Percentiles rank a stretch among this genome's conserved stretches.
Evolutionary conservation across 148 eudicot genomes (phyloP).

Genomic region (Rhododendron kiyosumense): DNA sequence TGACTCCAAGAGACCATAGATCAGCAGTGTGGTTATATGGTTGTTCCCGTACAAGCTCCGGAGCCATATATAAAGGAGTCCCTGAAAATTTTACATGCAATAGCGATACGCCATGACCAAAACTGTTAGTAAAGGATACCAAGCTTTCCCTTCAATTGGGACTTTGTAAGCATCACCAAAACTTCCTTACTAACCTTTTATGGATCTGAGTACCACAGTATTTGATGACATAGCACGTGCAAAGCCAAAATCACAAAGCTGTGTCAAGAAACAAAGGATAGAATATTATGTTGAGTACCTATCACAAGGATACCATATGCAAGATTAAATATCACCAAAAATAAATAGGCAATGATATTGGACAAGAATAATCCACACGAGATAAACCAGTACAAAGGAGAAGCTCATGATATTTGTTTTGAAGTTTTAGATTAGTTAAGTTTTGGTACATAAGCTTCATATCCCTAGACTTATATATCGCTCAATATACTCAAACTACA

Average conservation of each 20-base stretch:
- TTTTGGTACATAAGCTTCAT: background rate
- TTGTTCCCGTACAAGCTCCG: conserved; percentile 97
- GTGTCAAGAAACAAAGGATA: conserved; percentile 18
- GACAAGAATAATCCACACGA: background rate
- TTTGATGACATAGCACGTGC: conserved; percentile 99
- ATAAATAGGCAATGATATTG: background rate
- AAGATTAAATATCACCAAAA: background rate
- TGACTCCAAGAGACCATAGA: conserved; percentile 98
- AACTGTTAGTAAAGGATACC: background rate
- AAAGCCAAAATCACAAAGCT: conserved; percentile 99
- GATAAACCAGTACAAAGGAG: background rate
- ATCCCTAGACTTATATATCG: background rate
- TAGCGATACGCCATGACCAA: background rate
- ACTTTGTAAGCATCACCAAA: background rate
- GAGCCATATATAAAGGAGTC: conserved; percentile 99
- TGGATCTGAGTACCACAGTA: conserved; percentile 92
- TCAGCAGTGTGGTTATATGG: conserved; percentile 99
- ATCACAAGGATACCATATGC: background rate
- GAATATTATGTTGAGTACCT: background rate
- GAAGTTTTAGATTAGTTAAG: background rate
- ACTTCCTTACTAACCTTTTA: conserved; percentile 66
- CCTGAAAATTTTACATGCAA: conserved; percentile 37
- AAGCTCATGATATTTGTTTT: background rate
- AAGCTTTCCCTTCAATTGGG: background rate
- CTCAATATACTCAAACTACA: background rate